Conservation (phyloP, 768 basidiomycete species). For the Aureoboletus auriporus region DNA sequence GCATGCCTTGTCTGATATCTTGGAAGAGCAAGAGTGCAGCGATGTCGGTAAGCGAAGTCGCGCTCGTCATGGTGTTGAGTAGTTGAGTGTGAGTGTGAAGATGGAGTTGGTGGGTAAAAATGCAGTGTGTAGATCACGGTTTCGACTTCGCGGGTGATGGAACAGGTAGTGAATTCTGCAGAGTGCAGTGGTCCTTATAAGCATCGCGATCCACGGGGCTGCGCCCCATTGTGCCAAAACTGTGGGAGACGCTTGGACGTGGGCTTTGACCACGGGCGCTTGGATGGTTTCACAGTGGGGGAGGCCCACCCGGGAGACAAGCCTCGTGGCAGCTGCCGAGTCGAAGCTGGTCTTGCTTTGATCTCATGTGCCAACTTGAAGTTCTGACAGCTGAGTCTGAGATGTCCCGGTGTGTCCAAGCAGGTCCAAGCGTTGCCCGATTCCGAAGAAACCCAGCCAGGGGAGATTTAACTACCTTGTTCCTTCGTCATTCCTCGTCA, state of each 20-base stretch:
- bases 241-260: constrained; percentile 9
- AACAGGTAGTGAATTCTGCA: constrained; percentile 1
- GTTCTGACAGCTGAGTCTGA: constrained; percentile 1
- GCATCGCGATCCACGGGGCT: neutral
- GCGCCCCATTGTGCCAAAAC: constrained; percentile 15
- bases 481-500: too few relatives aligned
- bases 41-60: neutral
- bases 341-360: constrained; percentile 16
- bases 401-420: constrained; percentile 2
- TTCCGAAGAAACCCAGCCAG: neutral
- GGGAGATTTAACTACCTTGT: too few relatives aligned
- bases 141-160: neutral
- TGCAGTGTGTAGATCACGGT: neutral
- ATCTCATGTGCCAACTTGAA: constrained; percentile 7
- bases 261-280: neutral
- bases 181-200: constrained; percentile 8
- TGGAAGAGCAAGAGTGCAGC: constrained; percentile 8
- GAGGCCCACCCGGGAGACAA: too few relatives aligned
- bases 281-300: constrained; percentile 6
- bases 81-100: neutral
- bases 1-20: constrained; percentile 8
- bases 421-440: neutral
- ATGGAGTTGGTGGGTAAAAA: neutral
- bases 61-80: constrained; percentile 5
- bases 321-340: constrained; percentile 9